These are phyloP conservation scores for Dryas integrifolia DNA, from an alignment of 331 rosid genomes.

Conservation along the genomic window DNA sequence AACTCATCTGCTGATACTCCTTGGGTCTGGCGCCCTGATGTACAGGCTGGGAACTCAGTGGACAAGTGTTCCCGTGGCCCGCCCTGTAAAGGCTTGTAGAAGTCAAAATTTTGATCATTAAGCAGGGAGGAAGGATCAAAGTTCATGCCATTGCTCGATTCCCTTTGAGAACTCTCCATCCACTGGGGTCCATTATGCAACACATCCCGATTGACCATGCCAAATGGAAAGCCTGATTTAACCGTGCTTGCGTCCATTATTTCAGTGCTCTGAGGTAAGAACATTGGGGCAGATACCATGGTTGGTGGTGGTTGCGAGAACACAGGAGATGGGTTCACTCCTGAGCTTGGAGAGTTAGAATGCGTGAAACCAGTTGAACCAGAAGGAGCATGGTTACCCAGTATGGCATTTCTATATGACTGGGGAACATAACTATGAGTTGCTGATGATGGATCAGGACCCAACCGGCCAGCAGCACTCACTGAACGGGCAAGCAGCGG, in stretches of 20 bases:
- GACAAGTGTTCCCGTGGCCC: conserved; percentile 46
- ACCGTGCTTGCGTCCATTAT: conserved; percentile 44
- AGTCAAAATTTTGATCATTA: conserved; percentile 52
- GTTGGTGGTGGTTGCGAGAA: conserved; percentile 60
- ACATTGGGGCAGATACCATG: conserved; percentile 58
- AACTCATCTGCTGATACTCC: conserved; percentile 73
- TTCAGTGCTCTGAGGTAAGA: conserved; percentile 63
- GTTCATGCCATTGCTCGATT: conserved; percentile 49
- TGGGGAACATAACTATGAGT: conserved; percentile 72
- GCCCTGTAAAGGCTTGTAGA: conserved; percentile 53
- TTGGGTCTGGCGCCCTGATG: conserved; percentile 68
- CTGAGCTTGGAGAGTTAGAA: conserved; percentile 55
- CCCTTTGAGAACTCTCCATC: conserved; percentile 62
- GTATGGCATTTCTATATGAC: conserved; percentile 88
- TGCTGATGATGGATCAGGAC: conserved; percentile 77
- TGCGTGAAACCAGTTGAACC: conserved; percentile 51
- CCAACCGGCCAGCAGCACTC: conserved; percentile 89
- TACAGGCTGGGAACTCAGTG: conserved; percentile 50
- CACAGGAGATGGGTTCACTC: conserved; percentile 48
- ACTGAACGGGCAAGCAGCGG: conserved; percentile 76
- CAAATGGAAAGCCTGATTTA: conserved; percentile 50
- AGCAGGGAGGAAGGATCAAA: conserved; percentile 45
- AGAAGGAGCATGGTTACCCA: conserved; percentile 69
- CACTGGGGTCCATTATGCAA: conserved; percentile 65
- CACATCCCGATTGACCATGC: conserved; percentile 49